Base-by-base conservation (phyloP, 106 monocot genomes). In the Hemerocallis citrina region DNA sequence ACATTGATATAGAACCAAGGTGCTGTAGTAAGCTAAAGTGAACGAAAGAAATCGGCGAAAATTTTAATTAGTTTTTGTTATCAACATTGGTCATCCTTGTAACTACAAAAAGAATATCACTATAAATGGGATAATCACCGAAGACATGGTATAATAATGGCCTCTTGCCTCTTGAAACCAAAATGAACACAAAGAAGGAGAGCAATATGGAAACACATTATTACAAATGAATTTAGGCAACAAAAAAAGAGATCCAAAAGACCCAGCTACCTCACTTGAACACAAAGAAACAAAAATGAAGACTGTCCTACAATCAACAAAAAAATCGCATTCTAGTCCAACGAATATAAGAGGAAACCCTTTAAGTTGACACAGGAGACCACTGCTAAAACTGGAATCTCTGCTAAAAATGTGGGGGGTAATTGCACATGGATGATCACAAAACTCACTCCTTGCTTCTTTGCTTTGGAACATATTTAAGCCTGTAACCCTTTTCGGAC, bases 401-500 rank as follows among this genome's bases (percentile, higher is more conserved):
- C 78, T 83, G 75, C 68, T 50, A 17, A 59, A 52, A 66, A 70
- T 32, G 39, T 3, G 7, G 35, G 52, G 47, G 11, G 23, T 22
- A 64, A 68, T 42, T 55, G 73, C 68, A 45, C 68, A 68, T 3
- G 12, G 16, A 9, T 20, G 22, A 29, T 7, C 11, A 17, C 5
- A 15, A 6, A 15, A 3, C 28, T 13, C 27, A 37, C 25, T 36
- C 35, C 52, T 24, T 61, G 32, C 21, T 42, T 41, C 66, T 74
- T 52, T 76, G 75, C 59, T 79, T 87, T 6, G 82, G 73, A 4
- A 88, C 69, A 58, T 88, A 83, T 28, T 76, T 79, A 4, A 82
- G 40, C 63, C 33, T 79, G 69, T 47, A 47, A 58, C 46, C 61
- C 40, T 73, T 79, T 7, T 82, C 78, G 2, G 54, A 1, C 64